Evolutionary conservation across 73 alveolate genomes (phyloP), one percentile per base, ranked within the genome.

Genomic region (Stentor roeselii): DNA sequence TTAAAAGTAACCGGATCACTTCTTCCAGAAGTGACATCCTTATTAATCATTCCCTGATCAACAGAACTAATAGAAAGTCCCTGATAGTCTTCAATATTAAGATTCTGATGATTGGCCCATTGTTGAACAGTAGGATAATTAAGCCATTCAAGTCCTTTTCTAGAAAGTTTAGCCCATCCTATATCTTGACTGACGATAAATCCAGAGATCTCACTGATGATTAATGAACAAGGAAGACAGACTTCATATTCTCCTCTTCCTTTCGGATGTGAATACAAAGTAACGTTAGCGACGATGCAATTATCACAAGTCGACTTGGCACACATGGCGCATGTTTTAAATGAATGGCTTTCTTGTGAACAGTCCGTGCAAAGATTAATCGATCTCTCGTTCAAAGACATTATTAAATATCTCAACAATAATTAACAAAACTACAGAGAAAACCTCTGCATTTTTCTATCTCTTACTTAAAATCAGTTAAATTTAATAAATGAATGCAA

Each of bases 221-320:
- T n/a, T 58, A 31, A 58, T 21, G 15, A 32, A 32, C 80, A 67
- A 32, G 27, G 42, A 21, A 40, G 11, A 34, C 80, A 67, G 0
- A 67, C 41, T 30, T 67, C 41, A 34, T 67, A 67, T 67, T 67
- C 50, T 27, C 80, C 80, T 67, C 34, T 67, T 0, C 80, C 80
- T 30, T n/a, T 21, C 14, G n/a, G 41, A 34, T 32, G 37, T 27
- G 80, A 67, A 2, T 67, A 67, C 27, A 58, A 0, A n/a, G 27
- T 21, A 58, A 31, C 74, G 15, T 58, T 58, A 58, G n/a, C n/a
- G n/a, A n/a, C n/a, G n/a, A n/a, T n/a, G n/a, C n/a, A n/a, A n/a
- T n/a, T n/a, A n/a, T n/a, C n/a, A n/a, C n/a, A n/a, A n/a, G n/a
- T n/a, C n/a, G n/a, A n/a, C n/a, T n/a, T n/a, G n/a, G n/a, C n/a